A percentile compares a stretch with the other conserved stretches of the same genome.
These are phyloP conservation scores for Polygonum maritimum DNA, from an alignment of 148 eudicot species.

Conservation along the genomic window DNA sequence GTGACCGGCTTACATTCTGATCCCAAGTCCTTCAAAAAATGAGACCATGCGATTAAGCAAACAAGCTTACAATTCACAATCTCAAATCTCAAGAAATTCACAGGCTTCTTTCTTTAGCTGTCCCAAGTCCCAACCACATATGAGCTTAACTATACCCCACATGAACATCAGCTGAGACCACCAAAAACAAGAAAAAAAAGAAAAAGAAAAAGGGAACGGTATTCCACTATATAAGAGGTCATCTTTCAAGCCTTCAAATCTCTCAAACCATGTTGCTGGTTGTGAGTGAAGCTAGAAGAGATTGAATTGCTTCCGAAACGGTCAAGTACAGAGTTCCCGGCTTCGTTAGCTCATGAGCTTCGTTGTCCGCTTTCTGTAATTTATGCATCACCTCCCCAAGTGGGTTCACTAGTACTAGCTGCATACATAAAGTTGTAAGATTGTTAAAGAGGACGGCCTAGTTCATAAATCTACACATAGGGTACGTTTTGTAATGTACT, in stretches of 20 bases:
- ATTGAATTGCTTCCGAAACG: neutral
- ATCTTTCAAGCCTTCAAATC: neutral
- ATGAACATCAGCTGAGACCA: neutral
- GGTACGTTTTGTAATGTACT: neutral
- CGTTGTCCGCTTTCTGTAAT: neutral
- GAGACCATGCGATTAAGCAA: neutral
- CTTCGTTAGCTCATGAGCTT: neutral
- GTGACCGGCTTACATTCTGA: neutral
- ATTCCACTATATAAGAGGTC: neutral
- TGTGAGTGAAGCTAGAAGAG: neutral
- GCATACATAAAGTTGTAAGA: neutral
- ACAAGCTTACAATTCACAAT: neutral
- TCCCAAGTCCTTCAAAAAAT: neutral
- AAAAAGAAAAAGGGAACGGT: neutral
- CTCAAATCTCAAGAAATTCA: conserved; percentile 6
- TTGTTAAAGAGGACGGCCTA: no score
- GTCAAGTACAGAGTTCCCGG: conserved; percentile 2
- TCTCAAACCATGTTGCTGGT: neutral
- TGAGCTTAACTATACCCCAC: neutral
- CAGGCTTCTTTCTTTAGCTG: neutral
- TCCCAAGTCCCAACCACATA: neutral
- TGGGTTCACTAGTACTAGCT: conserved; percentile 2
- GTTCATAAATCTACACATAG: neutral
- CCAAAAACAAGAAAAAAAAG: no score
- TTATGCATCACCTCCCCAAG: conserved; percentile 10